These are phyloP conservation scores for Apophysomyces trapeziformis DNA, from an alignment of 371 early-diverging fungal species.

Conservation along the genomic window DNA sequence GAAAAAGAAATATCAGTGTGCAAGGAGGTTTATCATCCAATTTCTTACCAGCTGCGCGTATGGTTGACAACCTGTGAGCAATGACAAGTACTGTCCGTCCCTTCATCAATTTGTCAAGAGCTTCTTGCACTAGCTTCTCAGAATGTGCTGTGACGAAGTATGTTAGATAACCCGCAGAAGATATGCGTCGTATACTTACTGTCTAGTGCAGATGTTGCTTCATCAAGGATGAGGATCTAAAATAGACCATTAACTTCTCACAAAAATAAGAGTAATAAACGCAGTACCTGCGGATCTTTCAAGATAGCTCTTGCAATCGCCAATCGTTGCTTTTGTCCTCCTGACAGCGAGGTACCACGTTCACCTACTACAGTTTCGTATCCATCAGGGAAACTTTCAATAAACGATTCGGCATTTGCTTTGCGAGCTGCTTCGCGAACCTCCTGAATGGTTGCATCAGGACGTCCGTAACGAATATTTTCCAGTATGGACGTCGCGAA, in stretches of 20 bases:
- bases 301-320: conserved; percentile 77
- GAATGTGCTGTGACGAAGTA: conserved; percentile 49
- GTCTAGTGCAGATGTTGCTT: conserved; percentile 75
- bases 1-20: background rate
- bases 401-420: conserved; percentile 77
- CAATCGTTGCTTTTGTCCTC: conserved; percentile 89
- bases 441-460: conserved; percentile 59
- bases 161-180: background rate
- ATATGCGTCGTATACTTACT: conserved; percentile 28
- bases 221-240: conserved; percentile 74
- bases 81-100: conserved; percentile 79
- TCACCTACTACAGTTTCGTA: conserved; percentile 73
- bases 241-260: background rate
- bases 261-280: too few relatives aligned
- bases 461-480: conserved; percentile 72
- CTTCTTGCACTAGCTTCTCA: conserved; percentile 74
- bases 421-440: conserved; percentile 67
- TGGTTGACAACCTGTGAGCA: conserved; percentile 78
- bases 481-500: conserved; percentile 78
- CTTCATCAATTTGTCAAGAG: conserved; percentile 67
- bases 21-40: background rate
- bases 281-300: conserved; percentile 60
- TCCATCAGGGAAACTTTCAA: conserved; percentile 67
- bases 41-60: conserved; percentile 61
- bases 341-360: conserved; percentile 70